Evolutionary conservation across 2,329 filamentous ascomycete genomes (phyloP), one percentile per base, ranked within the genome.

Genomic region (Myriosclerotinia curreyana): DNA sequence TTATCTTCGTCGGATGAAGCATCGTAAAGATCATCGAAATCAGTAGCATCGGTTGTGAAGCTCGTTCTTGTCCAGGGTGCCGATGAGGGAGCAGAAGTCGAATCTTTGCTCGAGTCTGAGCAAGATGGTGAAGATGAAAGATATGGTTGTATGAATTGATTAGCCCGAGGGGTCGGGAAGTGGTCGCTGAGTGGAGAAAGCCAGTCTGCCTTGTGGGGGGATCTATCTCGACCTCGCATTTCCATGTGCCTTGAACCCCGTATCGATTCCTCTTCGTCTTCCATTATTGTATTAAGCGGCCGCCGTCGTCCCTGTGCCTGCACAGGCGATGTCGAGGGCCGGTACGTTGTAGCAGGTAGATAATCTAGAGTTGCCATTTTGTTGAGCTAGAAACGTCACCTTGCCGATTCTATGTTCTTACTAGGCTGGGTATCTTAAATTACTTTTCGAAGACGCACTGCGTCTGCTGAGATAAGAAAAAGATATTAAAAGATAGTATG

Each of bases 11-110:
- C 92, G 20, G 91, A 74, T 58, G 73, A 92, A 50, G 91, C 83
- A 76, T 95, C 90, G 76, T 96, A 96, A 56, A 96, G 79, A 71
- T 96, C 91, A 76, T 96, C 91, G 71, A 94, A 94, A 68, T 91
- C 88, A 69, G 85, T 90, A 67, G 82, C 82, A 70, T 86, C 84
- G 69, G 88, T 88, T 74, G 83, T 79, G 70, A 81, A 77, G 79
- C 83, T 89, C 71, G 80, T 79, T 70, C 85, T 81, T 66, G 76
- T 87, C 89, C 88, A 87, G 34, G 80, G 81, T 67, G 83, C 81
- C 28, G 83, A 85, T 49, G 80, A 83, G 12, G 78, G 80, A 71
- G 80, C 81, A 62, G 80, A 85, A 22, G 36, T 34, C 64, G 83
- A 84, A 60, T 77, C 80, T 70, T 77, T 80, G 67, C 83, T 83